Evolutionary conservation across 2,329 filamentous ascomycete genomes (phyloP).

Genomic region (Ilyonectria sp.): DNA sequence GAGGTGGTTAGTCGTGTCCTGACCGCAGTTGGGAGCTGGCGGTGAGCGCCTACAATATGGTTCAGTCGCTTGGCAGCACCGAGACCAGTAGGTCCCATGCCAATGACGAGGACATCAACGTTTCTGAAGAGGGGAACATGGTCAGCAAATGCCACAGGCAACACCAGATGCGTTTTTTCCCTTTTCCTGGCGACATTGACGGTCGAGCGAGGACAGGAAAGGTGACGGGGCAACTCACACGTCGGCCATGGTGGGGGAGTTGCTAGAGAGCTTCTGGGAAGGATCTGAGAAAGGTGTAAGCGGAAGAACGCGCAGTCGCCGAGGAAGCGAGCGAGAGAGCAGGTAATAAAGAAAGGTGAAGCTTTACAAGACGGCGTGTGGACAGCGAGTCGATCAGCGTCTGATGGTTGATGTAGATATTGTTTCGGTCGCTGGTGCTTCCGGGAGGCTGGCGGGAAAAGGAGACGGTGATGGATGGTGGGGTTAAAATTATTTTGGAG

Average conservation of each 20-base stretch:
- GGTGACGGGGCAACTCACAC: conserved; percentile 52
- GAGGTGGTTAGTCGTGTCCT: conserved; percentile 44
- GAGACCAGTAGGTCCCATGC: conserved; percentile 96
- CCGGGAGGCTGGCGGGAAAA: conserved; percentile 49
- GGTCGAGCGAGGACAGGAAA: conserved; percentile 7
- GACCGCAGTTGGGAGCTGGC: conserved; percentile 47
- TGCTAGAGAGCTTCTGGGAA: conserved; percentile 35
- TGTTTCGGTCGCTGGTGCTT: conserved; percentile 43
- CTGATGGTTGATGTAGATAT: conserved; percentile 50
- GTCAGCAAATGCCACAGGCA: conserved; percentile 36
- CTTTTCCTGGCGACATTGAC: conserved; percentile 3
- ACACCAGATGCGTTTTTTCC: conserved; percentile 9
- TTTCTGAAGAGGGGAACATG: conserved; percentile 68
- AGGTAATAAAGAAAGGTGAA: conserved; percentile 38
- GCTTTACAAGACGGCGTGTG: conserved; percentile 45
- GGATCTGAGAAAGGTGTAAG: conserved; percentile 32
- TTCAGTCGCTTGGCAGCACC: conserved; percentile 98
- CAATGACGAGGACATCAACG: conserved; percentile 98
- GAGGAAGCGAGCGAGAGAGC: conserved; percentile 34
- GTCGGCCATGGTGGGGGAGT: conserved; percentile 58
- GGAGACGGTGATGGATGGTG: conserved; percentile 57
- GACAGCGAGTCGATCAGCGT: conserved; percentile 45
- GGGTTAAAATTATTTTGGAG: conserved; percentile 59
- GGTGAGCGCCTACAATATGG: conserved; percentile 82
- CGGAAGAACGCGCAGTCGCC: conserved; percentile 40